Percentiles rank a stretch among this genome's conserved stretches.
These are phyloP conservation scores for Phytophthora multivora DNA, from an alignment of 352 stramenopile genomes.

Conservation along the genomic window DNA sequence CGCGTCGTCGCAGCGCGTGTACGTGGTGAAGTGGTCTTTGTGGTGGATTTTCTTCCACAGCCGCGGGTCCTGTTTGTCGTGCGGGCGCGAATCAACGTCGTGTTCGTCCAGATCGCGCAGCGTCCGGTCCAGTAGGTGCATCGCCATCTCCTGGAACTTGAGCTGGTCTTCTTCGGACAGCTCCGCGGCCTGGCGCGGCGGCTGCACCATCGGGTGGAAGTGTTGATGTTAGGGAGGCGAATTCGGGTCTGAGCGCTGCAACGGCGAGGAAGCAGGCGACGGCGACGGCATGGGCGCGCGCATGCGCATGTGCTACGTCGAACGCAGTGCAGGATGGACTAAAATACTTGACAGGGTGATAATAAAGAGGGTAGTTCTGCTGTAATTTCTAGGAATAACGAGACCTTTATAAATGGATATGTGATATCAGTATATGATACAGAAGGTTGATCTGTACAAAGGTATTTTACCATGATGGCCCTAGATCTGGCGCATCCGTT, in stretches of 20 bases:
- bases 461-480: conserved; percentile 12
- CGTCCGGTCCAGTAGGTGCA: conserved; percentile 41
- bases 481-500: conserved; percentile 6
- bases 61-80: conserved; percentile 38
- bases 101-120: conserved; percentile 45
- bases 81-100: conserved; percentile 20
- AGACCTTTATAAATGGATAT: neutral
- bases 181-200: conserved; percentile 16
- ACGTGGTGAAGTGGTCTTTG: conserved; percentile 39
- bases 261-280: neutral
- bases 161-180: conserved; percentile 36
- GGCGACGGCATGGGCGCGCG: conserved; percentile 2
- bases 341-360: conserved; percentile 1
- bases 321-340: conserved; percentile 3
- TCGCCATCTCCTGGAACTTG: conserved; percentile 46
- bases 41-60: conserved; percentile 42
- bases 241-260: conserved; percentile 23
- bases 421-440: neutral
- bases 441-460: neutral
- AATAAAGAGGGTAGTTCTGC: neutral
- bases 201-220: conserved; percentile 1
- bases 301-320: conserved; percentile 17
- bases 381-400: too few species aligned
- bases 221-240: conserved; percentile 3
- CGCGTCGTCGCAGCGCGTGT: conserved; percentile 33